Conservation (phyloP, 495 filamentous ascomycete species). For the Tuber umbilicatum region DNA sequence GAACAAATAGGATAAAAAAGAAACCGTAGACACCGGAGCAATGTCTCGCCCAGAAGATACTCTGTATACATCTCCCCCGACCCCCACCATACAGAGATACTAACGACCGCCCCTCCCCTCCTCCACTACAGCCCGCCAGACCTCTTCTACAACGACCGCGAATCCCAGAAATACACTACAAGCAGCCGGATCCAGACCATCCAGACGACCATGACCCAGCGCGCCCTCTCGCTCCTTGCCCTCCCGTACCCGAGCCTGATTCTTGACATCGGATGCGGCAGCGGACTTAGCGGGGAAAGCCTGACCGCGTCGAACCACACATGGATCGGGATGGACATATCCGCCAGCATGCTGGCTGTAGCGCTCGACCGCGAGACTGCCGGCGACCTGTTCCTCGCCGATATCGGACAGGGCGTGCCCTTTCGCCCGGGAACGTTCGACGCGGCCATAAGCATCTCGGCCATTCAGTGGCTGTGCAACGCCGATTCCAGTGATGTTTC, state of each 20-base stretch:
- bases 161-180: conserved; percentile 80
- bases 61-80: conserved; percentile 54
- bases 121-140: conserved; percentile 66
- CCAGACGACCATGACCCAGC: conserved; percentile 86
- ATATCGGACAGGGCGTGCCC: conserved; percentile 91
- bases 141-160: conserved; percentile 91
- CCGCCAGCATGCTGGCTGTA: conserved; percentile 84
- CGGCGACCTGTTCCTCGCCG: conserved; percentile 83
- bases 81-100: neutral
- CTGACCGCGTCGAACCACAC: conserved; percentile 61
- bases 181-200: conserved; percentile 90
- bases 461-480: conserved; percentile 97
- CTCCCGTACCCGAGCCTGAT: conserved; percentile 75
- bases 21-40: conserved; percentile 39
- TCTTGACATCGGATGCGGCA: conserved; percentile 92
- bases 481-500: conserved; percentile 80
- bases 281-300: conserved; percentile 89
- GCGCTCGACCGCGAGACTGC: conserved; percentile 87
- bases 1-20: neutral
- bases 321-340: conserved; percentile 94
- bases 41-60: conserved; percentile 97
- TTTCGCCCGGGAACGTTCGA: conserved; percentile 91
- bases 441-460: conserved; percentile 87
- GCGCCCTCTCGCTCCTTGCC: conserved; percentile 81
- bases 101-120: neutral